Evolutionary conservation across 2,329 filamentous ascomycete species (phyloP).

Genomic region (Penicillium sp.): DNA sequence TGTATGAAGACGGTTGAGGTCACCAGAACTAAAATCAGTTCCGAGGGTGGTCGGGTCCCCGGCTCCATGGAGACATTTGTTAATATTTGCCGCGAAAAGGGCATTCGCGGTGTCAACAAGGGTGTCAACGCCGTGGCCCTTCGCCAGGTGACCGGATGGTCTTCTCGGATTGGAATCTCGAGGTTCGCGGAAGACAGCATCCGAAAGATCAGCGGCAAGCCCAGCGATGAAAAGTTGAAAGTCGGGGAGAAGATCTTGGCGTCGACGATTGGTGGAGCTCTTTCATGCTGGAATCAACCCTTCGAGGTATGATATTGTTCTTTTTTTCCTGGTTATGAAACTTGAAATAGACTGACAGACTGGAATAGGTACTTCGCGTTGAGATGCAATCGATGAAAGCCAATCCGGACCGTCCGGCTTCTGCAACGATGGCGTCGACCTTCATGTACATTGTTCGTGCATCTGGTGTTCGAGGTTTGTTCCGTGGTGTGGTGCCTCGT

Average conservation of each 20-base stretch:
- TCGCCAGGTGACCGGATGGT: slow-evolving; percentile 19
- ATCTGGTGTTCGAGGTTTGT: slow-evolving; percentile 16
- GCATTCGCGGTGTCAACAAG: slow-evolving; percentile 9
- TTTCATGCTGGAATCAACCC: slow-evolving; percentile 24
- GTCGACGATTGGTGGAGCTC: slow-evolving; percentile 18
- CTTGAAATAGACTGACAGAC: too few species aligned
- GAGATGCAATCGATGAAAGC: neutral
- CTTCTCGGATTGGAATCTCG: slow-evolving; percentile 23
- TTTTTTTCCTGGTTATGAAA: neutral
- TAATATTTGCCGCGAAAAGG: neutral
- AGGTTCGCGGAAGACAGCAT: slow-evolving; percentile 26
- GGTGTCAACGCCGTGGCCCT: slow-evolving; percentile 18
- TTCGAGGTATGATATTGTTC: slow-evolving; percentile 15
- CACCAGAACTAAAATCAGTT: slow-evolving; percentile 84
- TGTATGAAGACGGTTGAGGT: slow-evolving; percentile 99
- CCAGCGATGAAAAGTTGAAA: neutral
- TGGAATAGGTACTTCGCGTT: neutral
- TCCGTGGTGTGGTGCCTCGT: slow-evolving; percentile 17
- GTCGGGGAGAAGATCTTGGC: slow-evolving; percentile 20
- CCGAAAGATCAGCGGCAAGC: slow-evolving; percentile 1
- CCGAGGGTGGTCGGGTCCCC: neutral
- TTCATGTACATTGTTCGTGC: neutral
- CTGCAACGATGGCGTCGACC: neutral
- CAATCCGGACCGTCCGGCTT: neutral
- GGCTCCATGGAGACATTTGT: neutral